These are phyloP conservation scores for Paecilomyces fulvus DNA, from an alignment of 2,329 filamentous ascomycete species.

Conservation along the genomic window DNA sequence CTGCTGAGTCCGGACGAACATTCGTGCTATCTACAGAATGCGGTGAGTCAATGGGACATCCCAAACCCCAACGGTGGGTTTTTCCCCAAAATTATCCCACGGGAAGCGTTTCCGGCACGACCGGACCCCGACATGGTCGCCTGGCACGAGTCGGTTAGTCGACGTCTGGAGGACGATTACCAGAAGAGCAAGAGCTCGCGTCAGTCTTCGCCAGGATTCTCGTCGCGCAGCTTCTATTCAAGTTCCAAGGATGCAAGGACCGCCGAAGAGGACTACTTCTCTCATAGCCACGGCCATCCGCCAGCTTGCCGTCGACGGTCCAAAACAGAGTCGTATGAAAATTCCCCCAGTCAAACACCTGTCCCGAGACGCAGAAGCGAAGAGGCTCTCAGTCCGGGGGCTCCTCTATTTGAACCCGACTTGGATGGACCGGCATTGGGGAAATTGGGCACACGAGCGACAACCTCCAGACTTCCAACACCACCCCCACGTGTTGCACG, in stretches of 20 bases:
- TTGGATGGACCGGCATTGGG: background rate
- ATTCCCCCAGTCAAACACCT: background rate
- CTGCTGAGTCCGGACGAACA: constrained; percentile 83
- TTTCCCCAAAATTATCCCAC: constrained; percentile 56
- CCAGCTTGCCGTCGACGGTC: constrained; percentile 1
- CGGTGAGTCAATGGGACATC: constrained; percentile 68
- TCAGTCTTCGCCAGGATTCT: constrained; percentile 23
- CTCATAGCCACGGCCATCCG: constrained; percentile 11
- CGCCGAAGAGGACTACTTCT: constrained; percentile 16
- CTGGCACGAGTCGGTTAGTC: constrained; percentile 76
- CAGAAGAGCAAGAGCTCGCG: constrained; percentile 30
- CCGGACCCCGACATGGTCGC: constrained; percentile 72
- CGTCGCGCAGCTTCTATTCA: constrained; percentile 19
- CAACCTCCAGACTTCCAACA: background rate
- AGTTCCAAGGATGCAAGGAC: constrained; percentile 22
- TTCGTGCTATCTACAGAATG: constrained; percentile 71
- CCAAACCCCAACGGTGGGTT: constrained; percentile 55
- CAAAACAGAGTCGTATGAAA: background rate
- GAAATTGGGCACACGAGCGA: background rate
- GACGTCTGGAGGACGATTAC: constrained; percentile 58
- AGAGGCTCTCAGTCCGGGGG: background rate
- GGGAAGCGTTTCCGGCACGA: constrained; percentile 60
- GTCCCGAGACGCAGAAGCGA: background rate
- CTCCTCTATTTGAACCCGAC: background rate
- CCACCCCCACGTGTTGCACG: background rate